phyloP scores from a whole-genome alignment of 257 asterid genomes.

The Ocimum tenuiflorum region DNA sequence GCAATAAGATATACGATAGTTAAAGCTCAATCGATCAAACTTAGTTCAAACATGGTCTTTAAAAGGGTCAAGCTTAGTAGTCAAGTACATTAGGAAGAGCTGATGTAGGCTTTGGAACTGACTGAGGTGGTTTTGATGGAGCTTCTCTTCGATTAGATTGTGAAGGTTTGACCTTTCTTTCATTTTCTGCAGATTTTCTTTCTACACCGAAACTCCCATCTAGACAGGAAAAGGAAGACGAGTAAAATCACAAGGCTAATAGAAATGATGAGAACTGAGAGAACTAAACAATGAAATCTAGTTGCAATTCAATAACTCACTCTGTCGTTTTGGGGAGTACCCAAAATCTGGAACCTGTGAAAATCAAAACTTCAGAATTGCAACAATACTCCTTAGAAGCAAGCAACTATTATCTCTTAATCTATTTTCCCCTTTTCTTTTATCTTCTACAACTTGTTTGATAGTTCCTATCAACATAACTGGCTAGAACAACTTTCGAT shows the following conservation, averaged over 20 bases:
- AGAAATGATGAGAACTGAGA: background rate
- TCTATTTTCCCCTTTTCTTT: background rate
- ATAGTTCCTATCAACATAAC: background rate
- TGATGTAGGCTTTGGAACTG: conserved; percentile 57
- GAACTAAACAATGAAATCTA: background rate
- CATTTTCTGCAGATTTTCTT: conserved; percentile 50
- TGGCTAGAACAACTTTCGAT: conserved; percentile 15
- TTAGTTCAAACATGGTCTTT: no score
- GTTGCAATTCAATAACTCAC: conserved; percentile 36
- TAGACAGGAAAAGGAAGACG: conserved; percentile 19
- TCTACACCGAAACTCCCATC: conserved; percentile 77
- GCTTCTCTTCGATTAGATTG: conserved; percentile 50
- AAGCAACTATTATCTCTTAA: background rate
- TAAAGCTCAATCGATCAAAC: no score
- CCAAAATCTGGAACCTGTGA: conserved; percentile 66
- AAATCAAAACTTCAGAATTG: conserved; percentile 25
- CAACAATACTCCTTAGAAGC: conserved; percentile 11
- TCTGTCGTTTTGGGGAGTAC: conserved; percentile 73
- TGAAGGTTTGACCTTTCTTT: conserved; percentile 51
- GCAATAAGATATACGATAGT: no score
- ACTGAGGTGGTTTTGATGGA: conserved; percentile 56
- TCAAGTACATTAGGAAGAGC: conserved; percentile 62
- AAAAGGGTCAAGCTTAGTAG: conserved; percentile 20
- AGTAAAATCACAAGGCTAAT: background rate
- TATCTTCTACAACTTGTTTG: background rate